These are phyloP conservation scores for Starmerella bacillaris DNA, from an alignment of 805 yeast species.

Conservation along the genomic window DNA sequence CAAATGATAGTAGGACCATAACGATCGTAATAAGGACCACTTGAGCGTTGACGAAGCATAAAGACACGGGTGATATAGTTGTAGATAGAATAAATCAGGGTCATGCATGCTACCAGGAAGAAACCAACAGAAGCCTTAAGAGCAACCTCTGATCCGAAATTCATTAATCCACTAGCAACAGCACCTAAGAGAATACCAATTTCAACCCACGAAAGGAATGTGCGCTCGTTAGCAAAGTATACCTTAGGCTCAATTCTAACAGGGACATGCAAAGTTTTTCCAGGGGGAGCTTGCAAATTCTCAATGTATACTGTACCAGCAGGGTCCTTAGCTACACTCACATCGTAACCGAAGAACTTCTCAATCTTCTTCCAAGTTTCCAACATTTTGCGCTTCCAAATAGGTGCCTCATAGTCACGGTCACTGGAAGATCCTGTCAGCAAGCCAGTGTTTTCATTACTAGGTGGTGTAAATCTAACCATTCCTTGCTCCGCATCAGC, in stretches of 20 bases:
- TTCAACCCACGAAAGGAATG: constrained; percentile 83
- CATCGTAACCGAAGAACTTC: constrained; percentile 15
- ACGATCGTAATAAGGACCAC: constrained; percentile 71
- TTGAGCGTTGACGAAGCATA: constrained; percentile 65
- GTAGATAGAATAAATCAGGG: constrained; percentile 53
- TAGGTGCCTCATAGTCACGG: constrained; percentile 5
- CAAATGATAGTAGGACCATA: constrained; percentile 78
- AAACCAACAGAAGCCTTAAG: constrained; percentile 75
- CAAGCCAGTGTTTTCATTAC: constrained; percentile 13
- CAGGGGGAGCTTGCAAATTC: constrained; percentile 57
- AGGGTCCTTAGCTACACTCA: constrained; percentile 34
- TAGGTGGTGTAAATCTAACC: constrained; percentile 9
- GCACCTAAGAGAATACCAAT: constrained; percentile 77
- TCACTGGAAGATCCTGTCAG: constrained; percentile 6
- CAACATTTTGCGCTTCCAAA: neutral
- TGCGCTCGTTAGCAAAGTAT: constrained; percentile 95
- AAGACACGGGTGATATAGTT: constrained; percentile 67
- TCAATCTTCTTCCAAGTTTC: neutral
- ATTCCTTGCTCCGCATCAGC: constrained; percentile 9
- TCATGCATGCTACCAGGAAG: constrained; percentile 57
- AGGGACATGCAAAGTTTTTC: constrained; percentile 78
- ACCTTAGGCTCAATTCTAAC: constrained; percentile 96
- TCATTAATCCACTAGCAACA: constrained; percentile 69
- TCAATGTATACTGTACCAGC: constrained; percentile 44
- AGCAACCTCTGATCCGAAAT: constrained; percentile 62